A percentile compares a stretch with the other conserved stretches of the same genome.
Conservation (phyloP, 805 yeast genomes). For the Pichia rugopelliculosa region DNA sequence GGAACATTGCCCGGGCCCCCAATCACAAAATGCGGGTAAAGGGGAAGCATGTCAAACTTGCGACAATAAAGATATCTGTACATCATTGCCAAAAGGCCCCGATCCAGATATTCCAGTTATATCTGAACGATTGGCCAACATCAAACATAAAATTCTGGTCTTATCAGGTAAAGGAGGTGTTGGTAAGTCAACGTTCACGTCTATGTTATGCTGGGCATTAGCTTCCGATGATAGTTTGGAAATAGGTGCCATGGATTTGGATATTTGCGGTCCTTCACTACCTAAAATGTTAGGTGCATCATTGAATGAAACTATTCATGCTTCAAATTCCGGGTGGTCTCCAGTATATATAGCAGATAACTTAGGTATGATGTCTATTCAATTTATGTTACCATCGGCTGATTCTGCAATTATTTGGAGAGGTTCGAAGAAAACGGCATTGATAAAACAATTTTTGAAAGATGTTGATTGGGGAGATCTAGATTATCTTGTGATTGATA, state of each 20-base stretch:
- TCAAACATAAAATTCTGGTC: slow-evolving; percentile 72
- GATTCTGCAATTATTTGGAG: slow-evolving; percentile 97
- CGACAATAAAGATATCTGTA: slow-evolving; percentile 87
- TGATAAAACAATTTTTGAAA: slow-evolving; percentile 86
- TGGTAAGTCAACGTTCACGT: slow-evolving; percentile 92
- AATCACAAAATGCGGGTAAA: slow-evolving; percentile 86
- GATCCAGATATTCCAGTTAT: slow-evolving; percentile 87
- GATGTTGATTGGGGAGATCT: slow-evolving; percentile 93
- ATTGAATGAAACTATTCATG: slow-evolving; percentile 82
- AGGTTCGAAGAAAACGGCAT: slow-evolving; percentile 90
- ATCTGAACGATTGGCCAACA: slow-evolving; percentile 52
- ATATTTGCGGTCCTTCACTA: slow-evolving; percentile 95
- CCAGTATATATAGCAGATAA: slow-evolving; percentile 96
- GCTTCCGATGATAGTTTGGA: slow-evolving; percentile 77
- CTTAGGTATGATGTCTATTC: slow-evolving; percentile 91
- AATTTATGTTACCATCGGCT: slow-evolving; percentile 86
- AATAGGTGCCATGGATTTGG: slow-evolving; percentile 95
- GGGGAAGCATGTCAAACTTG: slow-evolving; percentile 94
- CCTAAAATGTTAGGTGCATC: slow-evolving; percentile 92
- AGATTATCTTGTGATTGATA: slow-evolving; percentile 85
- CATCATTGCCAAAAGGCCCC: slow-evolving; percentile 79
- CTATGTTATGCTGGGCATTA: slow-evolving; percentile 95
- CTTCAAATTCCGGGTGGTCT: slow-evolving; percentile 90
- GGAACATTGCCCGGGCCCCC: slow-evolving; percentile 98
- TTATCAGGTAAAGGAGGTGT: slow-evolving; percentile 91